A percentile compares a stretch with the other conserved stretches of the same genome.
These are phyloP conservation scores for Crithidia expoeki DNA, from an alignment of 208 protist species.

Conservation along the genomic window DNA sequence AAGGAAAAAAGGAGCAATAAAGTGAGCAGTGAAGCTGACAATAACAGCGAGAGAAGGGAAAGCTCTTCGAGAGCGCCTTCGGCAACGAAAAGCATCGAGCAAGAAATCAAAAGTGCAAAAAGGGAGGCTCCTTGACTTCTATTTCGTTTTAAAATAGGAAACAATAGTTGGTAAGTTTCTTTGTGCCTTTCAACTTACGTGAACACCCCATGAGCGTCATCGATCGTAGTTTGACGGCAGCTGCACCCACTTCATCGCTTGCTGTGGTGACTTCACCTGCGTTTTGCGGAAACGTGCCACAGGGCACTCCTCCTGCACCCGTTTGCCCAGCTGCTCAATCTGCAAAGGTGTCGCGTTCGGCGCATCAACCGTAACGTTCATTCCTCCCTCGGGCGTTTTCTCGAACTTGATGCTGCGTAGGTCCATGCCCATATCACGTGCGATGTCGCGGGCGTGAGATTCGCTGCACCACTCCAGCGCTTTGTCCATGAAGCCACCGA, in stretches of 20 bases:
- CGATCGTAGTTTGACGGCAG: constrained; percentile 74
- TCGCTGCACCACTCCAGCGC: constrained; percentile 88
- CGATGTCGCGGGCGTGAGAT: constrained; percentile 81
- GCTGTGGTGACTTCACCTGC: constrained; percentile 55
- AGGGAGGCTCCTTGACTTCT: not conserved
- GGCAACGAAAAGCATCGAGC: not conserved
- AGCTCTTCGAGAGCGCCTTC: not conserved
- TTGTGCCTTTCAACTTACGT: not conserved
- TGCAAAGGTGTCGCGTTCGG: constrained; percentile 81
- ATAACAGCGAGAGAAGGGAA: no score
- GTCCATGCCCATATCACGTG: constrained; percentile 71
- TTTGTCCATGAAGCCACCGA: constrained; percentile 79
- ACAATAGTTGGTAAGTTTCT: not conserved
- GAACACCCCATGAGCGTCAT: constrained; percentile 15
- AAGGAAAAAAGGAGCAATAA: no score
- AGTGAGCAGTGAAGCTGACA: no score
- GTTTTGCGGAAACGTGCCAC: constrained; percentile 88
- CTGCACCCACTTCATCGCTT: constrained; percentile 84
- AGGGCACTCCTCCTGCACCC: constrained; percentile 88
- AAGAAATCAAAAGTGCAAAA: not conserved
- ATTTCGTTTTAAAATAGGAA: constrained; percentile 8
- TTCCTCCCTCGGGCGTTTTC: constrained; percentile 67
- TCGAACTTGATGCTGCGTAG: constrained; percentile 81
- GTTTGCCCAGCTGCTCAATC: constrained; percentile 84
- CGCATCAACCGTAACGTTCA: constrained; percentile 85